phyloP scores from a whole-genome alignment of 2,329 filamentous ascomycete species.

The Apiospora kogelbergensis region DNA sequence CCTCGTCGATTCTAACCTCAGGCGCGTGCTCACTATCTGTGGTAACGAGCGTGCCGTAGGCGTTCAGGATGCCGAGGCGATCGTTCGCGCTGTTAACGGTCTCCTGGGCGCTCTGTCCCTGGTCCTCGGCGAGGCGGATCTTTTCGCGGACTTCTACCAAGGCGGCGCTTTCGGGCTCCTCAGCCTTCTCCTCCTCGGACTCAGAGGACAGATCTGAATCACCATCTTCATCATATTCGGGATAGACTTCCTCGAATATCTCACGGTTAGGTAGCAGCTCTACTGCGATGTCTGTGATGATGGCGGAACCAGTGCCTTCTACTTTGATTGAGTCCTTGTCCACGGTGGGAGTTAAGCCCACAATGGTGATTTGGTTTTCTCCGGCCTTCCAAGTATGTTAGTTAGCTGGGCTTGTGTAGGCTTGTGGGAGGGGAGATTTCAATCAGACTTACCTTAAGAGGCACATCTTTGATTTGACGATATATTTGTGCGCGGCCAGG shows the following conservation, averaged over 20 bases:
- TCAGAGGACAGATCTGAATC: slow-evolving; percentile 21
- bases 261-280: slow-evolving; percentile 57
- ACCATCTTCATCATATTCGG: slow-evolving; percentile 41
- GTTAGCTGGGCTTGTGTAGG: background rate
- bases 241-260: slow-evolving; percentile 54
- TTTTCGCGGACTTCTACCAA: slow-evolving; percentile 31
- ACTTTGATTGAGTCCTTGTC: slow-evolving; percentile 60
- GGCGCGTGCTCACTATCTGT: slow-evolving; percentile 28
- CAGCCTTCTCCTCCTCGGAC: slow-evolving; percentile 25
- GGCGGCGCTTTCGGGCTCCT: slow-evolving; percentile 26
- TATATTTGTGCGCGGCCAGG: slow-evolving; percentile 60
- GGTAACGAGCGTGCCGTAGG: slow-evolving; percentile 36
- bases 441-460: slow-evolving; percentile 39
- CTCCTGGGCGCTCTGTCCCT: slow-evolving; percentile 31
- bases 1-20: slow-evolving; percentile 34
- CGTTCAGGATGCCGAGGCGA: slow-evolving; percentile 43
- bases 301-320: slow-evolving; percentile 56
- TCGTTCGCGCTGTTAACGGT: slow-evolving; percentile 32
- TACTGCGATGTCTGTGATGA: slow-evolving; percentile 62
- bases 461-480: slow-evolving; percentile 57
- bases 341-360: slow-evolving; percentile 52
- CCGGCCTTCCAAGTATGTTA: slow-evolving; percentile 41
- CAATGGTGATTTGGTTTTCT: slow-evolving; percentile 55
- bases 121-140: slow-evolving; percentile 31
- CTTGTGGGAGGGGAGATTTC: background rate